A percentile compares a stretch with the other conserved stretches of the same genome.
These are phyloP conservation scores for Irpex lacteus DNA, from an alignment of 1,284 basidiomycete genomes.

Conservation along the genomic window DNA sequence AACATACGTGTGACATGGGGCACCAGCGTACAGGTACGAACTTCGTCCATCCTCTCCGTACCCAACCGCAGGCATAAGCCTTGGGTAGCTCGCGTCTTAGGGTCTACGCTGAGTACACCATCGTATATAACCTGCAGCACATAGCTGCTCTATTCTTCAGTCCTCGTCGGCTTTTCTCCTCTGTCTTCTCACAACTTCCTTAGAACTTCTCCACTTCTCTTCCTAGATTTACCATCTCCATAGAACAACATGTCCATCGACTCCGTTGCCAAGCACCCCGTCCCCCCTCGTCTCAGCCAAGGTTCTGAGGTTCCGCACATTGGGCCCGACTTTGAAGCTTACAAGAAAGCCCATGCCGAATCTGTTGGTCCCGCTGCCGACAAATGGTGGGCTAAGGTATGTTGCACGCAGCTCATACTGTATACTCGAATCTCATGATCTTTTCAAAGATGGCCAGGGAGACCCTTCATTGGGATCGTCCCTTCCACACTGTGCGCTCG, in stretches of 20 bases:
- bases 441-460: slow-evolving; percentile 69
- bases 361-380: slow-evolving; percentile 77
- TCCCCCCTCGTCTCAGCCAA: slow-evolving; percentile 29
- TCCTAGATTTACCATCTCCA: background rate
- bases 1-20: background rate
- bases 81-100: background rate
- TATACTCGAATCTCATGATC: background rate
- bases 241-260: slow-evolving; percentile 12
- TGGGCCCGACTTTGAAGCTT: slow-evolving; percentile 72
- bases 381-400: slow-evolving; percentile 85
- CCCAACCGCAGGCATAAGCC: background rate
- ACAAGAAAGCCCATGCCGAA: slow-evolving; percentile 58
- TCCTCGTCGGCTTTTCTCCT: slow-evolving; percentile 1
- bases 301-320: slow-evolving; percentile 69
- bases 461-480: slow-evolving; percentile 86
- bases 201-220: background rate
- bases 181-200: background rate
- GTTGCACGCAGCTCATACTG: slow-evolving; percentile 20
- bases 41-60: background rate
- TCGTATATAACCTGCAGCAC: background rate
- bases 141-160: background rate
- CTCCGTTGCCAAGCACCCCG: slow-evolving; percentile 8
- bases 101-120: background rate
- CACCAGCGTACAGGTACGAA: background rate
- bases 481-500: slow-evolving; percentile 86